Percentiles rank a stretch among this genome's conserved stretches.
These are phyloP conservation scores for Ogataea pilisensis DNA, from an alignment of 805 yeast species.

Conservation along the genomic window DNA sequence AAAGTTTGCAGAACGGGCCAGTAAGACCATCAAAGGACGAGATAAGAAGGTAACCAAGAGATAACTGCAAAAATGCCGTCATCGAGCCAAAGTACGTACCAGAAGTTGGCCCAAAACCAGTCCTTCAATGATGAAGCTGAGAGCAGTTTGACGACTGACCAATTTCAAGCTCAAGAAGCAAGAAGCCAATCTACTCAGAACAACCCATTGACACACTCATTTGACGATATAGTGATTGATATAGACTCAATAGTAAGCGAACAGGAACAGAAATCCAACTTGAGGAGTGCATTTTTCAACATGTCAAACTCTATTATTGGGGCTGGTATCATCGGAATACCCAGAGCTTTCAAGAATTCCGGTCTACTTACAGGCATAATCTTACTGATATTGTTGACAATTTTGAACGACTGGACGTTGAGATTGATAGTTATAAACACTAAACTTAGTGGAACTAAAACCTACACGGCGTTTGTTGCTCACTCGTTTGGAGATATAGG, in stretches of 20 bases:
- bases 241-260: conserved; percentile 13
- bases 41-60: background rate
- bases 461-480: conserved; percentile 83
- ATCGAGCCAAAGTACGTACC: background rate
- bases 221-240: conserved; percentile 6
- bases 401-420: conserved; percentile 84
- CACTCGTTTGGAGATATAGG: conserved; percentile 77
- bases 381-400: conserved; percentile 54
- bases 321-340: conserved; percentile 94
- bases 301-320: conserved; percentile 95
- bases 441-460: conserved; percentile 65
- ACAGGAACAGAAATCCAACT: conserved; percentile 43
- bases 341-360: conserved; percentile 77
- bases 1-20: too few species aligned
- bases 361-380: conserved; percentile 75
- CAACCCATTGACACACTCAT: background rate
- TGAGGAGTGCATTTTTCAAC: conserved; percentile 92
- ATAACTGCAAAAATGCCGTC: background rate
- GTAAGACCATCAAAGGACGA: background rate
- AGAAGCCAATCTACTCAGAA: background rate
- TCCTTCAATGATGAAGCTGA: background rate
- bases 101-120: background rate
- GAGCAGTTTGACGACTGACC: background rate
- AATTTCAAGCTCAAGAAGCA: background rate
- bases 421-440: conserved; percentile 78